Evolutionary conservation across 768 basidiomycete genomes (phyloP), one percentile per base, ranked within the genome.

Genomic region (Collybia sp.): DNA sequence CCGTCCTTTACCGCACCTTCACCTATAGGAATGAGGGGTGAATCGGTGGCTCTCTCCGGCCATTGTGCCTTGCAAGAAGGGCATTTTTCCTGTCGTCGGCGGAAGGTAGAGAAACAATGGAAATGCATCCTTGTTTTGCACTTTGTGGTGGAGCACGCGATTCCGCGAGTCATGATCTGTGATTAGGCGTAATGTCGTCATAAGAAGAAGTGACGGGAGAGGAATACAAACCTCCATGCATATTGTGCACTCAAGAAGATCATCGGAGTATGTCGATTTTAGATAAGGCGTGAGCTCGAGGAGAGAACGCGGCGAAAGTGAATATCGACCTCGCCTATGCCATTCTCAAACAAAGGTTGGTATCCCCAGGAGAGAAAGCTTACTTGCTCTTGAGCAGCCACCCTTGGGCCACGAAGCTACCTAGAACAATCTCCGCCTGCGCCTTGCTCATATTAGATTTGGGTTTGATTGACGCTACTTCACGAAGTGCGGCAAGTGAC

Each of bases 361-460:
- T 32, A 20, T 5, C n/a, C 16, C 15, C 15, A 30, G 25, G 10
- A 13, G 17, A 3, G 20, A n/a, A 16, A 40, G 33, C 10, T 55
- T 56, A 83, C 85, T 73, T 77, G 84, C 83, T 89, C 67, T 82
- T 83, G 39, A 78, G 49, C 9, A 88, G 64, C 89, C 85, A 90
- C 12, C 85, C 85, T 54, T 79, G 82, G n/a, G 89, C 84, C 0
- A 92, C 87, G 57, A 94, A 89, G 55, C 86, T 92, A 20, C 73
- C 68, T 12, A 94, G 67, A 12, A 89, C 76, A 13, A 72, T 63
- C 63, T 90, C 86, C 0, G 81, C 87, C 54, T 86, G 88, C 1
- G 81, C 71, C 60, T 91, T 85, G 41, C 80, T 82, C 73, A 92
- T 82, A 50, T 70, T 83, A 3, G 58, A 55, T 48, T 79, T 80